Percentiles rank a stretch among this genome's conserved stretches.
Evolutionary conservation across 2,329 filamentous ascomycete species (phyloP).

Genomic region (Scorias spongiosa): DNA sequence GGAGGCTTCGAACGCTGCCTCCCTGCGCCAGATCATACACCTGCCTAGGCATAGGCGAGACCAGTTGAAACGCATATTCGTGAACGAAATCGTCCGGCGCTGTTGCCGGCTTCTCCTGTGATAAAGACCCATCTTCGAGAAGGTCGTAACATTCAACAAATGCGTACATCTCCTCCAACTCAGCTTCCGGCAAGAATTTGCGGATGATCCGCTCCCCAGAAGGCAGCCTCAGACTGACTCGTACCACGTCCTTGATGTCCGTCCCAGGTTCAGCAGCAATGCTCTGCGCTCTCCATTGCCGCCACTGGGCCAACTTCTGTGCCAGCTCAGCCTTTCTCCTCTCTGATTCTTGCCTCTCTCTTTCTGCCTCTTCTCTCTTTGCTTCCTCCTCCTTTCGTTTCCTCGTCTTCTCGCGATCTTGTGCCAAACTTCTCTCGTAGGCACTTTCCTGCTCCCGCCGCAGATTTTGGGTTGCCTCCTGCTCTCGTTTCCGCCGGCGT

Average conservation of each 20-base stretch:
- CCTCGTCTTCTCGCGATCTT: conserved; percentile 70
- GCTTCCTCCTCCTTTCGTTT: conserved; percentile 61
- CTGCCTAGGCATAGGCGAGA: conserved; percentile 69
- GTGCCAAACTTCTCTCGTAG: conserved; percentile 80
- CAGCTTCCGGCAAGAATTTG: conserved; percentile 52
- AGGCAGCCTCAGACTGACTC: conserved; percentile 47
- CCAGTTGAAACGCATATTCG: conserved; percentile 70
- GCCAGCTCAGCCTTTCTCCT: conserved; percentile 43
- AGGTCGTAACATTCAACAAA: conserved; percentile 84
- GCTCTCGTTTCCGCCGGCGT: conserved; percentile 61
- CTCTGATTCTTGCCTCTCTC: conserved; percentile 49
- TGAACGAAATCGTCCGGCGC: conserved; percentile 60
- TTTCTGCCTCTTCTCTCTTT: conserved; percentile 44
- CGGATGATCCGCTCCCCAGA: conserved; percentile 63
- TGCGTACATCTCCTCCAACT: conserved; percentile 81
- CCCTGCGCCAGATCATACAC: conserved; percentile 57
- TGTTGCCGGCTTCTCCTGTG: conserved; percentile 22
- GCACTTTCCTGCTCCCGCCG: conserved; percentile 83
- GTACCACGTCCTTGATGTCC: conserved; percentile 52
- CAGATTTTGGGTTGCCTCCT: conserved; percentile 65
- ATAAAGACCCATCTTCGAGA: conserved; percentile 28
- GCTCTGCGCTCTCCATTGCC: conserved; percentile 56
- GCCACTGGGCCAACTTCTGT: conserved; percentile 54
- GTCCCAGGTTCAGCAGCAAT: conserved; percentile 53
- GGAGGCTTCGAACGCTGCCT: conserved; percentile 52